Evolutionary conservation across 2,329 filamentous ascomycete genomes (phyloP), one percentile per base, ranked within the genome.

Genomic region (Botryotinia narcissicola): DNA sequence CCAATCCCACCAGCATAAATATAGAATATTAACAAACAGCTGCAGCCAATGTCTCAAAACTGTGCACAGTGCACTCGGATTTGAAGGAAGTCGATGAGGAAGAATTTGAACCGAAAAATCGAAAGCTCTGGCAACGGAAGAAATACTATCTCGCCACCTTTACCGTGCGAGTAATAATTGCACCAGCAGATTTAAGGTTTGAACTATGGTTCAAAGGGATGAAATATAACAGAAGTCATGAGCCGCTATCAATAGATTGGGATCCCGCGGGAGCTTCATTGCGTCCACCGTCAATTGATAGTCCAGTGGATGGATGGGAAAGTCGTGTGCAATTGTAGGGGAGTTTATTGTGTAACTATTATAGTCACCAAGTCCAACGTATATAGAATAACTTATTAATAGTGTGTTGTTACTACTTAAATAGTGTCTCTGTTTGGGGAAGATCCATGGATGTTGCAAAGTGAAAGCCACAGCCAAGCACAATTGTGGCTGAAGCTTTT

Each of bases 91-190:
- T 85, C 5, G 76, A 81, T 40, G 81, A 85, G 69, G 75, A 81
- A 22, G 81, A 85, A 62, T 80, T 85, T 32, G 75, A 82, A 0
- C 75, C 80, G 51, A 84, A 83, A 73, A 77, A 83, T 62, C 83
- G 83, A 63, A 75, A 81, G 5, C 80, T 82, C 29, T 82, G 83
- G 70, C 77, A 77, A 12, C 79, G 78, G 25, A 81, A 83, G 14
- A 79, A 80, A 69, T 85, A 81, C 71, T 85, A 83, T 61, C 75
- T 83, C 6, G 84, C 82, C 63, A 80, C 79, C 10, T 85, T 85
- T 70, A 86, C 87, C 68, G 84, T 90, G 0, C 84, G 87, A 72
- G 87, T 88, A 6, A 82, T 88, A 51, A 85, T 87, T 5, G 87
- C 86, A 0, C 84, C 86, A 0, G 85, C 89, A 0, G 88, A 90